Conservation (phyloP, 2,329 filamentous ascomycete genomes). For the Orbilia quercus region DNA sequence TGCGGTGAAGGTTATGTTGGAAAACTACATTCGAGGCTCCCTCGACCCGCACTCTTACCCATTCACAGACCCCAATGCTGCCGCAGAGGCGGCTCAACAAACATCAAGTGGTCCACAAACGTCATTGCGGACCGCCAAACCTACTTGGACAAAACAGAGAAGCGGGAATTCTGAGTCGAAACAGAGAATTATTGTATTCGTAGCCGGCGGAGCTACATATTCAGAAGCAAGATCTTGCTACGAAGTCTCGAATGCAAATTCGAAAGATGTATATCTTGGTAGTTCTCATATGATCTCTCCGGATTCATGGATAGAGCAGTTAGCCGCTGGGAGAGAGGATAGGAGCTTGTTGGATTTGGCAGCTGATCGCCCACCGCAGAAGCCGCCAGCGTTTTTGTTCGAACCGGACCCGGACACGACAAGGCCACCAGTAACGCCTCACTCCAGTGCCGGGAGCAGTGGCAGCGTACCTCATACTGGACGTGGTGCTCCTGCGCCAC, state of each 20-base stretch:
- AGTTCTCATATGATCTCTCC: constrained; percentile 95
- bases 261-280: constrained; percentile 85
- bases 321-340: constrained; percentile 81
- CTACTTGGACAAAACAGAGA: constrained; percentile 91
- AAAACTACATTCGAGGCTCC: constrained; percentile 75
- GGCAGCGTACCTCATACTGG: constrained; percentile 56
- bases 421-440: constrained; percentile 62
- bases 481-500: constrained; percentile 8
- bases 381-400: constrained; percentile 85
- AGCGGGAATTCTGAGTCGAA: constrained; percentile 80
- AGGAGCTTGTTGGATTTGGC: constrained; percentile 82
- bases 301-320: constrained; percentile 81
- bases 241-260: constrained; percentile 77
- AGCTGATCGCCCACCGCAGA: constrained; percentile 68
- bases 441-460: constrained; percentile 51
- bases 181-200: constrained; percentile 90
- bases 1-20: constrained; percentile 82
- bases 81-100: constrained; percentile 70
- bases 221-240: constrained; percentile 91
- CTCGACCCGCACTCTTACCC: constrained; percentile 77
- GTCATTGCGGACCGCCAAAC: constrained; percentile 89
- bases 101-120: constrained; percentile 71
- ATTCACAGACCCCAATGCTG: constrained; percentile 76
- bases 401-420: constrained; percentile 74
- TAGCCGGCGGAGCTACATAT: constrained; percentile 95